Evolutionary conservation across 1,284 basidiomycete species (phyloP).

Genomic region (Tranzscheliella williamsii): DNA sequence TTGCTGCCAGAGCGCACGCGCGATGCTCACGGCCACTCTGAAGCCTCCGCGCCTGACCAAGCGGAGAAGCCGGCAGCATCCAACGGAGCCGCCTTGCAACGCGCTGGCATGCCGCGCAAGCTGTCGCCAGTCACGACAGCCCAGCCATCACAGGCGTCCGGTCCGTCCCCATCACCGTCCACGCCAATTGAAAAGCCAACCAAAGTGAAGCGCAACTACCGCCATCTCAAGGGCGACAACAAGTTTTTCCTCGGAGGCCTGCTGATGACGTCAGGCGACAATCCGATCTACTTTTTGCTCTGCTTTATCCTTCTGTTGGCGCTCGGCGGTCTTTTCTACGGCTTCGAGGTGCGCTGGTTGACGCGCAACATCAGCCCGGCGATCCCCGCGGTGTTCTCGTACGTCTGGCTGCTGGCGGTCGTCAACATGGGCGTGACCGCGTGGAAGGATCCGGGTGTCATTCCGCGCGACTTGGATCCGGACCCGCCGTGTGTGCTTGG

Average conservation of each 20-base stretch:
- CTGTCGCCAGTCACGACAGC: neutral
- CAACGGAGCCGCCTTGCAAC: neutral
- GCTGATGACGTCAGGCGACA: constrained; percentile 48
- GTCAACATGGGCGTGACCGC: constrained; percentile 54
- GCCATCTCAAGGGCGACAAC: constrained; percentile 37
- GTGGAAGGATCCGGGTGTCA: constrained; percentile 55
- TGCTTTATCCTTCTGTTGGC: constrained; percentile 34
- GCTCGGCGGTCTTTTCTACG: constrained; percentile 49
- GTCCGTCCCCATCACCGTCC: neutral
- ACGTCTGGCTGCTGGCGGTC: constrained; percentile 40
- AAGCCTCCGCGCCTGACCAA: neutral
- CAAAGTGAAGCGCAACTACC: constrained; percentile 32
- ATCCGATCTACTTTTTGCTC: constrained; percentile 45
- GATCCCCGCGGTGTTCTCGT: constrained; percentile 42
- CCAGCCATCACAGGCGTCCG: neutral
- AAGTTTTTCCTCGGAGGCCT: constrained; percentile 46
- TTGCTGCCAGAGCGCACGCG: constrained; percentile 12
- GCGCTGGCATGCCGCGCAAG: neutral
- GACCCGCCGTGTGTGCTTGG: constrained; percentile 51
- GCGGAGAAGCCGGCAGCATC: neutral
- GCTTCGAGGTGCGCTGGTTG: constrained; percentile 49
- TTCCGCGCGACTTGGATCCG: constrained; percentile 56
- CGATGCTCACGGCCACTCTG: neutral
- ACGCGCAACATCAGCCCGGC: constrained; percentile 44
- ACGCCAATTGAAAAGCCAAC: neutral